Evolutionary conservation across 1,284 basidiomycete genomes (phyloP), one percentile per base, ranked within the genome.

Genomic region (Cutaneotrichosporon cutaneum): DNA sequence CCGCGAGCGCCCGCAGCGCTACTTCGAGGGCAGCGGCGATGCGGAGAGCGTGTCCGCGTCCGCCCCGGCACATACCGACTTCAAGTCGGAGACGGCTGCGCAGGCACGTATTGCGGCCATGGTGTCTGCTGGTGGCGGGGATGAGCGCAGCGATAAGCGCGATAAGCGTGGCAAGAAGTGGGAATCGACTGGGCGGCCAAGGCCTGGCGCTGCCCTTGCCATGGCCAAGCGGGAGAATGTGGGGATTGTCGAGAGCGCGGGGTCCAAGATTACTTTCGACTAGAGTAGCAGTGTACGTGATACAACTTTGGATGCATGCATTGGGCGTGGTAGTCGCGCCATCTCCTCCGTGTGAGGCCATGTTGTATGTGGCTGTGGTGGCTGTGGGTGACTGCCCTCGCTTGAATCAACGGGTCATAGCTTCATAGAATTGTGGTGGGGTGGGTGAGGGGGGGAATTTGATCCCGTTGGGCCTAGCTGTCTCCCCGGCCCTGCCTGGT

Each of bases 181-280:
- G 74, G 73, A 79, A 64, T 70, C 71, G 39, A 70, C 68, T 2
- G 77, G 79, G 60, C 84, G 93, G 58, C 84, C 88, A 8, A 88
- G 85, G 75, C 94, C 94, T 26, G 94, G 94, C 59, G 94, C 93
- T 5, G 93, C 92, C 5, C 84, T 97, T 24, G 93, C 94, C 0
- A 85, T 86, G 62, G 94, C 95, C 21, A 88, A 89, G 75, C 85
- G 94, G 58, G 90, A 92, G 77, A 89, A 87, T 62, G 87, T 87
- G 21, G 90, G 88, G 1, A 95, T 98, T 70, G 83, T 96, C 7
- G 87, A 88, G 32, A 74, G 70, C 8, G 54, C 67, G 27, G 91
- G 91, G n/a, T 86, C 86, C 76, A 96, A 94, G 81, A 89, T 90
- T 61, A 86, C 85, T 30, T 98, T 97, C 74, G 78, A 80, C 61